Conservation (phyloP, 164 flowering plant species). For the Aristolochia contorta region DNA sequence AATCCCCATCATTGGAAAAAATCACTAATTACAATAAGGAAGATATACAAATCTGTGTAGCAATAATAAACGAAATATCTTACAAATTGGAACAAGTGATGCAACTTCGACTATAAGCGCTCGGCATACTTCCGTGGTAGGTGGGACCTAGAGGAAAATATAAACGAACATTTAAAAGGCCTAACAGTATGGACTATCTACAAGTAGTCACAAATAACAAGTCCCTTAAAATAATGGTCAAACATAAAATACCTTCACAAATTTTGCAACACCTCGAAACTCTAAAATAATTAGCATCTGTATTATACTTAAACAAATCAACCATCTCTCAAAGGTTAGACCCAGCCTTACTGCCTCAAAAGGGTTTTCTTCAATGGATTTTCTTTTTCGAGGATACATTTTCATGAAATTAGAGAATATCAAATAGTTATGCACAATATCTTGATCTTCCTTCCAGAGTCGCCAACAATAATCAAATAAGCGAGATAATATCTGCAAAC, state of each 20-base stretch:
- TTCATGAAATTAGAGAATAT: conserved; percentile 50
- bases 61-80: conserved; percentile 19
- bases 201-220: no score
- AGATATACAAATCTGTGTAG: not conserved
- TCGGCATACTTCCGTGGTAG: conserved; percentile 84
- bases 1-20: no score
- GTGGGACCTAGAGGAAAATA: conserved; percentile 43
- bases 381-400: no score
- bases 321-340: conserved; percentile 83
- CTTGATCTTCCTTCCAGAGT: conserved; percentile 92
- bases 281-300: conserved; percentile 73
- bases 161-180: not conserved
- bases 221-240: not conserved
- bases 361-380: no score
- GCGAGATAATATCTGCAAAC: conserved; percentile 78
- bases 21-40: not conserved
- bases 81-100: conserved; percentile 79
- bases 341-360: conserved; percentile 57
- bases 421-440: no score
- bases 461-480: conserved; percentile 83
- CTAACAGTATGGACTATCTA: not conserved
- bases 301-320: conserved; percentile 69
- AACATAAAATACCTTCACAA: conserved; percentile 51
- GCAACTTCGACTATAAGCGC: conserved; percentile 64
- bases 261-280: conserved; percentile 69